Evolutionary conservation across 2,329 filamentous ascomycete species (phyloP), one percentile per base, ranked within the genome.

Genomic region (Coniochaeta sp.): DNA sequence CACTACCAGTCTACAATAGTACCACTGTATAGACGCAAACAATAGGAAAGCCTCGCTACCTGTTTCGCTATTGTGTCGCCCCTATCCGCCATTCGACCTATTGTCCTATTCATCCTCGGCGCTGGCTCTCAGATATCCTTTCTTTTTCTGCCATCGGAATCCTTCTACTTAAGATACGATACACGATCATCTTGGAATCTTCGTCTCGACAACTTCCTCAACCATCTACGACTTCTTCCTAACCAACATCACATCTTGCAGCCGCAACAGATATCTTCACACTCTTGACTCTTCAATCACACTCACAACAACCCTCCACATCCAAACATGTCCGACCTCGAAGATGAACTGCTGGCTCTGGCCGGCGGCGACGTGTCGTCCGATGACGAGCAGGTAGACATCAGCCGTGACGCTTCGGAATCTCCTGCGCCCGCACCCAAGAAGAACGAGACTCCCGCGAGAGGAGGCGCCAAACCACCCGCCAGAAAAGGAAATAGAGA

Each of bases 271-370:
- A 14, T 11, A 44, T 38, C 16, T 38, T n/a, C n/a, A n/a, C 40
- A 44, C 9, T 19, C 16, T 12, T 24, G 19, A 12, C 9, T 47
- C 11, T 47, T 43, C 36, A 40, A 8, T 22, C 43, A 6, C 43
- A 6, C 5, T 24, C 28, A 5, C 9, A 31, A 31, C 28, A 31
- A 6, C 28, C 9, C 12, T 24, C 43, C 6, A 24, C 24, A 24
- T 52, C 3, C 47, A 26, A 17, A 12, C 26, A 96, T 96, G 92
- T 89, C 90, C 60, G 90, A 93, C 71, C 84, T 97, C 66, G 93
- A 98, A 72, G 92, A 93, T 68, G 93, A 97, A 78, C 87, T 98
- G 66, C 88, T 98, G 65, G 93, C 91, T 70, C 87, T 98, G 65
- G 95, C 93, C 59, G 95, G 91, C 69, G 91, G 90, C 67, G 89